These are phyloP conservation scores for Paracoccidioides brasiliensis DNA, from an alignment of 2,329 filamentous ascomycete genomes.

Conservation along the genomic window DNA sequence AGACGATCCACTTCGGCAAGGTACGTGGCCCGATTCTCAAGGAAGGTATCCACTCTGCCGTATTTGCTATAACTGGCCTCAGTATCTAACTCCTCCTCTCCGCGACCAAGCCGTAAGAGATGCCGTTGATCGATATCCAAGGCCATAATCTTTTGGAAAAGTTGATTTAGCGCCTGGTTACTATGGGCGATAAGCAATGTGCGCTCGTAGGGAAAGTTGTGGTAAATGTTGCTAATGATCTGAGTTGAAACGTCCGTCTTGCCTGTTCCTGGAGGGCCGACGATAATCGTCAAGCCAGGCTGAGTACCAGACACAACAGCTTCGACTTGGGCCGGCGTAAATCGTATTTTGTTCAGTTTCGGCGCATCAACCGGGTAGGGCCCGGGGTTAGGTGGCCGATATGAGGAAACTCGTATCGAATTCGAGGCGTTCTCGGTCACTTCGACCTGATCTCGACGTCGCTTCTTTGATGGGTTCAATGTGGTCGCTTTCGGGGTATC, in stretches of 20 bases:
- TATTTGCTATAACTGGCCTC: constrained; percentile 85
- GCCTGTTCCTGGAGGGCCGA: constrained; percentile 89
- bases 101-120: constrained; percentile 80
- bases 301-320: constrained; percentile 90
- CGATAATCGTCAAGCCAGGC: constrained; percentile 82
- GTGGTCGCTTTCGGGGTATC: constrained; percentile 38
- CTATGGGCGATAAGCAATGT: constrained; percentile 91
- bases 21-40: constrained; percentile 70
- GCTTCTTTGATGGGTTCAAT: constrained; percentile 66
- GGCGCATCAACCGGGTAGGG: constrained; percentile 79
- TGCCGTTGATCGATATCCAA: constrained; percentile 93
- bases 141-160: constrained; percentile 96
- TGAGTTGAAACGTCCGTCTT: constrained; percentile 99
- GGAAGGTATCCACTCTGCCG: constrained; percentile 86
- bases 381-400: constrained; percentile 75
- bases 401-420: constrained; percentile 72
- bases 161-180: constrained; percentile 92
- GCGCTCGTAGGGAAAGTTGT: constrained; percentile 87
- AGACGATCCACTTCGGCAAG: constrained; percentile 75
- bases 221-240: constrained; percentile 97
- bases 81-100: constrained; percentile 83
- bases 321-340: constrained; percentile 82
- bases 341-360: constrained; percentile 70
- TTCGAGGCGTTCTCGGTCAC: constrained; percentile 50
- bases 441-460: constrained; percentile 63